phyloP scores from a whole-genome alignment of 306 rosid species.

The Rosa rugosa region DNA sequence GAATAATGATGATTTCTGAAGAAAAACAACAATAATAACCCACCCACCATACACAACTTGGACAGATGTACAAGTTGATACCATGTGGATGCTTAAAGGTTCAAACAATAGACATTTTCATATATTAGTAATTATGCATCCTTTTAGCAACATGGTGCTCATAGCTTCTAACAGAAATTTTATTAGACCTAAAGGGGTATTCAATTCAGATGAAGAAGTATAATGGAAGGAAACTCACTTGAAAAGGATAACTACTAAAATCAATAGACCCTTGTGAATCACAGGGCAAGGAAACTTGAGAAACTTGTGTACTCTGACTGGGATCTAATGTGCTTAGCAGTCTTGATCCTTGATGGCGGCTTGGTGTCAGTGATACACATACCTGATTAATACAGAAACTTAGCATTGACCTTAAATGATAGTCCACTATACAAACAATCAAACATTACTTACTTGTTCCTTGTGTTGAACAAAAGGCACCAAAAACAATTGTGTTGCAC shows the following conservation, averaged over 20 bases:
- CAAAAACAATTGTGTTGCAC: conserved; percentile 82
- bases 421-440: conserved; percentile 4
- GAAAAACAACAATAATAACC: not conserved
- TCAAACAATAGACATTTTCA: conserved; percentile 7
- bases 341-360: conserved; percentile 63
- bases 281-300: conserved; percentile 90
- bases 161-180: conserved; percentile 27
- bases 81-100: not conserved
- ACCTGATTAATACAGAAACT: conserved; percentile 46
- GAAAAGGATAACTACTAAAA: conserved; percentile 82
- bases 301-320: conserved; percentile 59
- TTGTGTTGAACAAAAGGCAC: conserved; percentile 82
- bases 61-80: conserved; percentile 3
- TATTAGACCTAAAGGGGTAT: conserved; percentile 2
- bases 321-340: conserved; percentile 39
- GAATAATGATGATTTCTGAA: not conserved
- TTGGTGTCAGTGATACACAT: conserved; percentile 64
- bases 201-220: conserved; percentile 13
- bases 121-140: conserved; percentile 7
- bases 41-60: not conserved
- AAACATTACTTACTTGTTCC: conserved; percentile 65
- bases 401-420: conserved; percentile 22
- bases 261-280: conserved; percentile 85
- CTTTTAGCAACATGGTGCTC: not conserved
- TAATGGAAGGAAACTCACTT: conserved; percentile 54